Evolutionary conservation across 2,329 filamentous ascomycete genomes (phyloP), one percentile per base, ranked within the genome.

Genomic region (Phaeoacremonium minimum): DNA sequence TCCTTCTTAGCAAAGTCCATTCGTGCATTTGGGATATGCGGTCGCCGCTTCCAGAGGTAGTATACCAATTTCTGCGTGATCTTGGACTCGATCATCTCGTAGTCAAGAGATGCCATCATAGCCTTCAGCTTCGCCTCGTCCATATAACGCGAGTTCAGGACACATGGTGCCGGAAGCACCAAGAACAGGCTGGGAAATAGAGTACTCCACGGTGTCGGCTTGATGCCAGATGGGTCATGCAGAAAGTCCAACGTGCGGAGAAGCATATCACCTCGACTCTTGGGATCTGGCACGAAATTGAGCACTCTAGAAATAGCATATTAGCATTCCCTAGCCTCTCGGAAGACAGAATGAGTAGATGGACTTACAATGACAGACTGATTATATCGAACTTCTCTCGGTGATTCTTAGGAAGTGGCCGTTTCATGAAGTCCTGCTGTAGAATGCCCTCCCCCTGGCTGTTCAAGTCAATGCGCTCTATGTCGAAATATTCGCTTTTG

Each of bases 341-440:
- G n/a, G n/a, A n/a, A n/a, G n/a, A n/a, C n/a, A n/a, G n/a, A n/a
- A n/a, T n/a, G n/a, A n/a, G n/a, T n/a, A n/a, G n/a, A n/a, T n/a
- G n/a, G n/a, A n/a, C n/a, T n/a, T n/a, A n/a, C n/a, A 98, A 67
- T 7, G 89, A 95, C 16, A 98, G 69, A 33, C 89, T 95, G 51
- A 98, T 83, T 35, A 97, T 77, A 56, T 98, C 87, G 56, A 97
- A 97, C 15, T 68, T 69, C 28, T 89, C 80, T 1, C 65, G 58
- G 6, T 74, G 66, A 15, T 71, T 58, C 5, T 55, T 56, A 0
- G 91, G 91, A 4, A 91, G 60, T 1, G 89, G 86, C 17, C 89
- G 75, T 47, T 87, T 66, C 90, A 98, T 95, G 53, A 98, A 97
- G 58, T 98, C 88, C 56, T 96, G 88, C 58, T 94, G 80, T 39